Conservation (phyloP, 768 basidiomycete species). For the Boletus rubescentipes region DNA sequence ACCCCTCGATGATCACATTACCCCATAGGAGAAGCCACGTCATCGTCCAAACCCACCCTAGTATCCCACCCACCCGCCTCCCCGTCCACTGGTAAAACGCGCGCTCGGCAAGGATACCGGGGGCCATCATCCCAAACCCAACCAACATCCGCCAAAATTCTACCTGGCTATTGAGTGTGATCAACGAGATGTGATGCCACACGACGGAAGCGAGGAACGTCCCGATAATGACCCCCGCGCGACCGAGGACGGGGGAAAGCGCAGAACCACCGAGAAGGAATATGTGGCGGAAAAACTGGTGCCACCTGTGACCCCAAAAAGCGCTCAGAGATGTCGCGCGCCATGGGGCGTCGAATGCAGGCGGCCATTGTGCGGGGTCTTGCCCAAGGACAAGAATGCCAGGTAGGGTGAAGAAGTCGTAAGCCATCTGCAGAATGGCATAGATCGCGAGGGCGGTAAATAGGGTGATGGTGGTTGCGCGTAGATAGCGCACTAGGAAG, state of each 20-base stretch:
- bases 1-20: background rate
- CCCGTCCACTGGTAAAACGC: background rate
- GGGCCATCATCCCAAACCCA: background rate
- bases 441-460: background rate
- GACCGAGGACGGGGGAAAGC: background rate
- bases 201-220: background rate
- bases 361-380: background rate
- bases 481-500: background rate
- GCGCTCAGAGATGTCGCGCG: background rate
- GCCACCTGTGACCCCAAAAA: background rate
- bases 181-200: background rate
- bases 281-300: background rate
- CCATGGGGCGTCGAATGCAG: background rate
- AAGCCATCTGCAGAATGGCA: background rate
- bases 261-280: background rate
- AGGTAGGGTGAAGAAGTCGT: background rate
- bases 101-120: background rate
- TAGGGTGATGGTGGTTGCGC: background rate
- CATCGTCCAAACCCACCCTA: background rate
- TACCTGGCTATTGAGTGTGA: background rate
- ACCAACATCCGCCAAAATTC: background rate
- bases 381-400: background rate
- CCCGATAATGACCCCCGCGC: background rate
- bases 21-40: background rate
- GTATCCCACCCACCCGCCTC: background rate